Evolutionary conservation across 2,329 filamentous ascomycete species (phyloP), one percentile per base, ranked within the genome.

Genomic region (Alternaria sp.): DNA sequence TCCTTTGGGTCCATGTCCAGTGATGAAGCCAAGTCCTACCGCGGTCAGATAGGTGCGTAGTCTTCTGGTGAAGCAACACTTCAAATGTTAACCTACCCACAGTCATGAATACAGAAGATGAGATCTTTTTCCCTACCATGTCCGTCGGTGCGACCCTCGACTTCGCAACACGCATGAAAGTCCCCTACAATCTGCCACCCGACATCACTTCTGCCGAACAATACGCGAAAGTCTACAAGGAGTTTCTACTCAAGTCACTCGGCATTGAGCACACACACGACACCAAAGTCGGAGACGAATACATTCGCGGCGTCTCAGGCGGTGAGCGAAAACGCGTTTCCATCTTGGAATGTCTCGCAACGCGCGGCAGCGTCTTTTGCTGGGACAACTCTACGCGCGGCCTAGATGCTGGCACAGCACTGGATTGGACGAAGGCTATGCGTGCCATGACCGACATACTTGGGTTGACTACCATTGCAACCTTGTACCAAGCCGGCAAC

Each of bases 121-220:
- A 96, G 69, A 83, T 94, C 7, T 84, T 84, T 71, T 89, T 93
- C 69, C 87, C 93, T 1, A 94, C 92, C 0, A 83, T 97, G 23
- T 94, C 92, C 0, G 93, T 97, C 2, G 90, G 91, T 62, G 91
- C 96, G 91, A 96, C 86, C 89, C 93, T 47, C 90, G 82, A 85
- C 58, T 86, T 86, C 65, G 84, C 84, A 0, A 87, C 87, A 0
- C 82, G 83, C 2, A 79, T 88, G 66, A 90, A 89, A 73, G 75
- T 88, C 1, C 86, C 87, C 0, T 82, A 80, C 60, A 69, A 82
- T 10, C 73, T 86, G 0, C 85, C 86, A 0, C 73, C 83, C 0
- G 84, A 83, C 0, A 75, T 80, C 3, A 68, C 76, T 3, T 80
- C 78, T 3, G 56, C 75, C 2, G 82, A 86, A 25, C 82, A 86